These are phyloP conservation scores for Rhizoclosmatium sp. DNA, from an alignment of 192 early-diverging fungal genomes.

Conservation along the genomic window DNA sequence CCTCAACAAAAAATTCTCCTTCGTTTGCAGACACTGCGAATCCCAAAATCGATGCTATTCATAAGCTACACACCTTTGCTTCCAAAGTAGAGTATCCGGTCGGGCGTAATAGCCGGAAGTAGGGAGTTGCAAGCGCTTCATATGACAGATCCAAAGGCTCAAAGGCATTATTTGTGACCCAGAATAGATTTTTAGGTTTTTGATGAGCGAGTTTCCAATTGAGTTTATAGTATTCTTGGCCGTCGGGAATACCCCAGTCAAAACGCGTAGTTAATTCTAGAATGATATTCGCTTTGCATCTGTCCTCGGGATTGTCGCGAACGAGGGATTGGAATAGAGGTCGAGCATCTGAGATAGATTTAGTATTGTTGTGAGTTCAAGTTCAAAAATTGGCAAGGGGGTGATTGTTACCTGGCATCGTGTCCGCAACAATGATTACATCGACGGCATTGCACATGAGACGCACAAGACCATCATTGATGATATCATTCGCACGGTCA, in stretches of 20 bases:
- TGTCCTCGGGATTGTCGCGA: neutral
- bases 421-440: slow-evolving; percentile 39
- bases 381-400: no score
- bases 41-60: neutral
- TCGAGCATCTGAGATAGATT: slow-evolving; percentile 16
- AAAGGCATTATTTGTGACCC: slow-evolving; percentile 37
- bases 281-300: slow-evolving; percentile 34
- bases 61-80: slow-evolving; percentile 10
- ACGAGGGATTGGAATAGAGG: slow-evolving; percentile 28
- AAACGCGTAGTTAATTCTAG: slow-evolving; percentile 30
- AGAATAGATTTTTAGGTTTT: slow-evolving; percentile 26
- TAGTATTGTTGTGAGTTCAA: neutral
- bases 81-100: slow-evolving; percentile 12
- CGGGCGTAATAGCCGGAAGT: slow-evolving; percentile 17
- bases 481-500: slow-evolving; percentile 23
- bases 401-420: slow-evolving; percentile 32
- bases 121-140: slow-evolving; percentile 20
- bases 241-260: slow-evolving; percentile 31
- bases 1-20: no score
- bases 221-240: slow-evolving; percentile 26
- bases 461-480: slow-evolving; percentile 30
- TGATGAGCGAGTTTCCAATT: slow-evolving; percentile 17
- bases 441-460: slow-evolving; percentile 18
- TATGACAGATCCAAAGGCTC: slow-evolving; percentile 27
- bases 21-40: neutral